Evolutionary conservation across 2,329 filamentous ascomycete species (phyloP).

Genomic region (Talaromyces rugulosus): DNA sequence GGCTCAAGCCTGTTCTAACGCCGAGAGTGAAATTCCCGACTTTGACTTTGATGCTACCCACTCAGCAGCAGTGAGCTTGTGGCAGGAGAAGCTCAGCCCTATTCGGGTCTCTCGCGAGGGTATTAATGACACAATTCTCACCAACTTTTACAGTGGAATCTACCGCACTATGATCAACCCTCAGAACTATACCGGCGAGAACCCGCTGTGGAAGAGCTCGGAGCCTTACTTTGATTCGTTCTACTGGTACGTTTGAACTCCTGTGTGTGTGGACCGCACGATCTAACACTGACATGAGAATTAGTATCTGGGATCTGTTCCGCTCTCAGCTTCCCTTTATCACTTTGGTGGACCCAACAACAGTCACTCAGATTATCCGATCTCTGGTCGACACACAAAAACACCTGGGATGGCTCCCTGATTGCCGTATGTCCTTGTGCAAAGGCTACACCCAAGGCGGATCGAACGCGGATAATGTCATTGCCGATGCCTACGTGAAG

Average conservation of each 20-base stretch:
- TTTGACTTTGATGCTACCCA: constrained; percentile 58
- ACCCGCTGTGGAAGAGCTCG: constrained; percentile 58
- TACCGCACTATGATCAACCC: constrained; percentile 67
- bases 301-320: constrained; percentile 60
- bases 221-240: constrained; percentile 69
- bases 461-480: constrained; percentile 64
- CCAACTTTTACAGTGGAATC: constrained; percentile 62
- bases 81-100: constrained; percentile 52
- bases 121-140: constrained; percentile 27
- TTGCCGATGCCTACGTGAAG: constrained; percentile 63
- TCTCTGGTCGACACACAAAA: constrained; percentile 27
- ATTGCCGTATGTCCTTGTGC: constrained; percentile 29
- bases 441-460: constrained; percentile 62
- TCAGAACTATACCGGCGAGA: constrained; percentile 67
- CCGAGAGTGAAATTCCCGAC: constrained; percentile 61
- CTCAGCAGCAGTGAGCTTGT: constrained; percentile 51
- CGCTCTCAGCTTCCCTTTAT: constrained; percentile 40
- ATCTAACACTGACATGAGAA: not conserved
- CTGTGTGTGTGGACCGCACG: constrained; percentile 22
- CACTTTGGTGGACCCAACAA: constrained; percentile 23
- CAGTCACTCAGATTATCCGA: constrained; percentile 25
- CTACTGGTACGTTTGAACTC: constrained; percentile 38
- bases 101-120: constrained; percentile 32
- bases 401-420: constrained; percentile 27
- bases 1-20: constrained; percentile 62